phyloP scores from a whole-genome alignment of 192 early-diverging fungal species.

The Backusella circina region DNA sequence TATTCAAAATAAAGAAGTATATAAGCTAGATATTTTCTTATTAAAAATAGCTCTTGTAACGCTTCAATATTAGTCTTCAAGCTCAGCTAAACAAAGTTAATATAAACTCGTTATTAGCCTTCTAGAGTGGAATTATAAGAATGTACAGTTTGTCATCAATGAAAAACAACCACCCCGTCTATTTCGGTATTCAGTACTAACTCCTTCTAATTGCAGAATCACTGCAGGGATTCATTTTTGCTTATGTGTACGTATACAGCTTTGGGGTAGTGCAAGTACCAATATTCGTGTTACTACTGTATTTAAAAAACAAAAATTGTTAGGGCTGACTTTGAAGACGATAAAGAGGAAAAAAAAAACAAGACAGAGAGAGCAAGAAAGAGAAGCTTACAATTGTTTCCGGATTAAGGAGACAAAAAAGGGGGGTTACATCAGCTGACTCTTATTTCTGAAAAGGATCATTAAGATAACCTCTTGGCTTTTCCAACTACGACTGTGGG shows the following conservation, averaged over 20 bases:
- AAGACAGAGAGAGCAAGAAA: background rate
- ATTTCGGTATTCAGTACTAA: background rate
- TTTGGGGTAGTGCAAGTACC: background rate
- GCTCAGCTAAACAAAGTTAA: too few species aligned
- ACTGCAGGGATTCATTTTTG: background rate
- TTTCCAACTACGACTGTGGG: background rate
- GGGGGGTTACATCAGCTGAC: background rate
- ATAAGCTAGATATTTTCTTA: too few species aligned
- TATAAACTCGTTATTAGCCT: background rate
- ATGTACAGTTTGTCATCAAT: background rate
- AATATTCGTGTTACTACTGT: background rate
- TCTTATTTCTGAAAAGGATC: background rate
- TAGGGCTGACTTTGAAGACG: background rate
- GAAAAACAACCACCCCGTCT: background rate
- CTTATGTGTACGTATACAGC: background rate
- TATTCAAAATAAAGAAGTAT: too few species aligned
- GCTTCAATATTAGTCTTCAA: background rate
- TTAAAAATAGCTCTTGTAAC: background rate
- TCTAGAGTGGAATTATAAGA: background rate
- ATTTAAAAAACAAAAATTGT: background rate
- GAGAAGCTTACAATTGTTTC: background rate
- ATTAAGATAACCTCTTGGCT: background rate
- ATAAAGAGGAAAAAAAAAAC: background rate
- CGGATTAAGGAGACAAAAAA: background rate
- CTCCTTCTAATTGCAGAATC: background rate